Conservation (phyloP, 805 yeast species). For the Wickerhamomyces queroliae region DNA sequence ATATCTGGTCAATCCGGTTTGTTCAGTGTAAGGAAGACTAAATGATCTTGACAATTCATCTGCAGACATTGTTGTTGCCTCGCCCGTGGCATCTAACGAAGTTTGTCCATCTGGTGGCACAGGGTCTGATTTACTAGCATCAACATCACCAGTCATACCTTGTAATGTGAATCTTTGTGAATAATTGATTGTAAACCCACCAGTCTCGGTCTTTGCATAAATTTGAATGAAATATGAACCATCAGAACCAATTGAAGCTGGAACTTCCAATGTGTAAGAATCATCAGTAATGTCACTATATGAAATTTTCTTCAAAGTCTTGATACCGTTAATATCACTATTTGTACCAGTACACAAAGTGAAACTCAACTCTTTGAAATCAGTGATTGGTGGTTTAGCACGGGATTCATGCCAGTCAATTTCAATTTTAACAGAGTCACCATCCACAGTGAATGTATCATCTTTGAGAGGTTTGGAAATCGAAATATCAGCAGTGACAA, state of each 20-base stretch:
- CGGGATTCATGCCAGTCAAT: conserved; percentile 54
- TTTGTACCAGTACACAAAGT: conserved; percentile 70
- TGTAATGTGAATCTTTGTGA: conserved; percentile 56
- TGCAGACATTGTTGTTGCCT: conserved; percentile 28
- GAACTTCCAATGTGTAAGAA: conserved; percentile 35
- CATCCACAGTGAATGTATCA: conserved; percentile 12
- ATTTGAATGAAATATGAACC: conserved; percentile 77
- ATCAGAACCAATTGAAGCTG: conserved; percentile 41
- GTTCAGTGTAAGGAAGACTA: conserved; percentile 64
- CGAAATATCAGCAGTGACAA: conserved; percentile 20
- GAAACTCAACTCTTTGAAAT: conserved; percentile 42
- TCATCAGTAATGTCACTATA: conserved; percentile 26
- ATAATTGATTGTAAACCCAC: conserved; percentile 57
- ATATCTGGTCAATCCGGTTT: conserved; percentile 71
- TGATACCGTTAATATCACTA: conserved; percentile 36
- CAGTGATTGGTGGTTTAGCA: conserved; percentile 36
- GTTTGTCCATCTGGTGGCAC: conserved; percentile 36
- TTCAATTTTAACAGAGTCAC: conserved; percentile 23
- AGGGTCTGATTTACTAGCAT: conserved; percentile 37
- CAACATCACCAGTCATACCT: conserved; percentile 64
- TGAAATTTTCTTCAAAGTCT: conserved; percentile 23
- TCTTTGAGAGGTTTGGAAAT: conserved; percentile 21
- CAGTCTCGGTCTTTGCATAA: conserved; percentile 32
- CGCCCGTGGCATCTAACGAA: conserved; percentile 24
- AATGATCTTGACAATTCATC: conserved; percentile 48